Base-by-base conservation (phyloP, 139 green algal genomes). In the Chlorella sp. region DNA sequence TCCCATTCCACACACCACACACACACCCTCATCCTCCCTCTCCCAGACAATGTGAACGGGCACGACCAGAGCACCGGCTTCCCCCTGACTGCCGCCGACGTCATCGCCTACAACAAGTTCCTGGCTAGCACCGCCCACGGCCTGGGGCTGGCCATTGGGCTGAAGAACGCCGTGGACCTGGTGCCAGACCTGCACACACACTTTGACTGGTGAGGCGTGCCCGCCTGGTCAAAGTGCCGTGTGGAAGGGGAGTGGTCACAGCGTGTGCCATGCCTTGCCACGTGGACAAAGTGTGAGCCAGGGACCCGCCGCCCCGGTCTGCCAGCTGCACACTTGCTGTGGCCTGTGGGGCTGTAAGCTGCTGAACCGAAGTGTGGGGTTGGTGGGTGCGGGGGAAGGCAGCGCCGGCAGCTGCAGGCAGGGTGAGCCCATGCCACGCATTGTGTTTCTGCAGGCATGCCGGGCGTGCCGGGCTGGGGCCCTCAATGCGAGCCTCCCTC, bases 41-140 rank as follows among this genome's bases (percentile, higher is more conserved):
- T 71, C 64, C 22, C 79, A 84, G 79, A 84, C 79, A 84, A 84
- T 15, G 79, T 84, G 1, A 84, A 84, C 19, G 79, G 79, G 16
- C 79, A 84, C 37, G 79, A 66, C 12, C 32, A 64, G 18, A 26
- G 5, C 40, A 84, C 79, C 32, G 79, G 79, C 24, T 84, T 84
- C 40, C 79, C 79, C 14, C 79, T 84, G 40, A 84, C 79, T 24
- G 32, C 32, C 7, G 40, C 40, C 39, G 11, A 84, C 79, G 37
- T 84, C 5, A 22, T 84, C 1, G 40, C 21, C 1, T 84, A 39
- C 79, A 84, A 84, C 79, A 84, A 34, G 1, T 84, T 39, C 16
- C 79, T 84, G 79, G 79, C 79, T 24, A 68, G 0, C 1, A 37
- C 40, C 21, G 79, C 79, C 5, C 79, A 84, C 79, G 5, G 21